These are phyloP conservation scores for Leucocoprinus birnbaumii DNA, from an alignment of 768 basidiomycete genomes.

Conservation along the genomic window DNA sequence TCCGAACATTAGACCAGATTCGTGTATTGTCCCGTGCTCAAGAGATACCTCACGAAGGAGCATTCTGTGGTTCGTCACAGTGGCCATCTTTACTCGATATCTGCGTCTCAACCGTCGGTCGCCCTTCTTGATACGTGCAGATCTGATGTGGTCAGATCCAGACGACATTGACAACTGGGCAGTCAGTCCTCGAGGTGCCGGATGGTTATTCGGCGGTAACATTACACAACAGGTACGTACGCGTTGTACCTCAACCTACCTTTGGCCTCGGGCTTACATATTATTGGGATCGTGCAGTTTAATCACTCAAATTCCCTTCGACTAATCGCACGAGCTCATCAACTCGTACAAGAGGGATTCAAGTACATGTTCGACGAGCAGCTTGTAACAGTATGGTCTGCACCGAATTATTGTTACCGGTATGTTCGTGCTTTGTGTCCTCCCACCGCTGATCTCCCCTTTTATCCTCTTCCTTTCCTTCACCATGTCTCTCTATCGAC, in stretches of 20 bases:
- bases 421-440: constrained; percentile 46
- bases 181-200: constrained; percentile 93
- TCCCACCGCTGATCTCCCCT: not conserved
- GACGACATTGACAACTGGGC: constrained; percentile 97
- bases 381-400: constrained; percentile 92
- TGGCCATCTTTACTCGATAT: too few species aligned
- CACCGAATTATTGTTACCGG: constrained; percentile 78
- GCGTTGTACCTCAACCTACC: not conserved
- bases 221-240: constrained; percentile 75
- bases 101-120: too few species aligned
- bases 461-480: not conserved
- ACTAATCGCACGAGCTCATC: constrained; percentile 93
- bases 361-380: constrained; percentile 96
- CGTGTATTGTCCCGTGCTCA: constrained; percentile 91
- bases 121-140: constrained; percentile 39
- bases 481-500: not conserved
- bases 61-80: constrained; percentile 80
- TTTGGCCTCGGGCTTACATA: not conserved
- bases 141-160: constrained; percentile 98
- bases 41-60: constrained; percentile 98
- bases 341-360: constrained; percentile 93
- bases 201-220: constrained; percentile 88
- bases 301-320: constrained; percentile 87
- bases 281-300: constrained; percentile 49
- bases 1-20: constrained; percentile 92